These are phyloP conservation scores for Nymphaea colorata DNA, from an alignment of 164 flowering plant species.

Conservation along the genomic window DNA sequence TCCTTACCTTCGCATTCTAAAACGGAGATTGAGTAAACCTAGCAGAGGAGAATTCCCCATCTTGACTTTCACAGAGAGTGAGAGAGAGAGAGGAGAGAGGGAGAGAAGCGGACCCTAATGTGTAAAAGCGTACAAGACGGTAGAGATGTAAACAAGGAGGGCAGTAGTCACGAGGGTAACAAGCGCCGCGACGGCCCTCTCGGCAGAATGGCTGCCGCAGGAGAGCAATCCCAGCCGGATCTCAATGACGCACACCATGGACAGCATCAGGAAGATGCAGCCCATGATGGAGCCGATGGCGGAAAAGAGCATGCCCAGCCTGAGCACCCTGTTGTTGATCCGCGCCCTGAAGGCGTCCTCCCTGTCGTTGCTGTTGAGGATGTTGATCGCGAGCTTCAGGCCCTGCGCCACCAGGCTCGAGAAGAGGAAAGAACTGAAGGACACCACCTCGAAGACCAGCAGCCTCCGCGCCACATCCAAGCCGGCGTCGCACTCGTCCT, in stretches of 20 bases:
- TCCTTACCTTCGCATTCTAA: too few species aligned
- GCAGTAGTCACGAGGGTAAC: conserved; percentile 15
- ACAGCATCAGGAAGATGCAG: conserved; percentile 22
- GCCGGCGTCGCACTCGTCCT: conserved; percentile 24
- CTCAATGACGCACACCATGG: conserved; percentile 27
- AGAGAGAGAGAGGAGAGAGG: background rate
- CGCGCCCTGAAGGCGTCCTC: conserved; percentile 19
- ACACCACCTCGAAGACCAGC: conserved; percentile 26
- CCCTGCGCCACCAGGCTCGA: conserved; percentile 30
- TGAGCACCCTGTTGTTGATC: conserved; percentile 16
- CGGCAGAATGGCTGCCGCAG: conserved; percentile 11
- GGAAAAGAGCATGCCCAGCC: conserved; percentile 27
- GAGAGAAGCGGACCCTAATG: background rate
- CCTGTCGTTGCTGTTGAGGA: conserved; percentile 22
- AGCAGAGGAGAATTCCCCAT: background rate
- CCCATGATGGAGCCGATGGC: conserved; percentile 30
- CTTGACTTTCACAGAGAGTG: background rate
- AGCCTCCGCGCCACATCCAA: conserved; percentile 25
- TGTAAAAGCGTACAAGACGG: conserved; percentile 20
- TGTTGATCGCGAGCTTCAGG: conserved; percentile 24
- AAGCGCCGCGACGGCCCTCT: conserved; percentile 10
- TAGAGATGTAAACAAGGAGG: conserved; percentile 15
- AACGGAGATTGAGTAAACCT: too few species aligned
- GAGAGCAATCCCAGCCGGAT: conserved; percentile 18
- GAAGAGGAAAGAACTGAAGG: conserved; percentile 32